Evolutionary conservation across 2,329 filamentous ascomycete genomes (phyloP).

Genomic region (Cytospora paraplurivora): DNA sequence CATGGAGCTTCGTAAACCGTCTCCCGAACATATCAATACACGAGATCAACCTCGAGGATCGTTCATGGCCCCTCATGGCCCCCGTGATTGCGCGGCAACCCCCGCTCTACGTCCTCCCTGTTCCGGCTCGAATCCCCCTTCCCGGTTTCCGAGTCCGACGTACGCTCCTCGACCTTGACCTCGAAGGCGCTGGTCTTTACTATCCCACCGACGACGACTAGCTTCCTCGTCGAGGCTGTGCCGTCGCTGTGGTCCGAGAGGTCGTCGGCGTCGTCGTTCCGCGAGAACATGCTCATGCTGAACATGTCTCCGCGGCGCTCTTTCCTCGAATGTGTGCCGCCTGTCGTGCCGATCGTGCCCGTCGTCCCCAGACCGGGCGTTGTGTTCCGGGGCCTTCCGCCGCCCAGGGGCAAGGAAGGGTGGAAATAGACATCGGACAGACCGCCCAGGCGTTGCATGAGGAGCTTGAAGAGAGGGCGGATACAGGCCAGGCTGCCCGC

Average conservation of each 20-base stretch:
- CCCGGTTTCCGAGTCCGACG: background rate
- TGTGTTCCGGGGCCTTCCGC: background rate
- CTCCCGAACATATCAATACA: slow-evolving; percentile 1
- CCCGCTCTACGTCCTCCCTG: slow-evolving; percentile 3
- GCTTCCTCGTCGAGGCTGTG: slow-evolving; percentile 13
- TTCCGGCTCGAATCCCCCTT: background rate
- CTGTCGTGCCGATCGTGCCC: slow-evolving; percentile 7
- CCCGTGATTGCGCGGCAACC: slow-evolving; percentile 1
- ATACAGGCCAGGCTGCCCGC: slow-evolving; percentile 52
- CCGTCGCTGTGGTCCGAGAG: slow-evolving; percentile 6
- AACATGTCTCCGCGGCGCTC: slow-evolving; percentile 12
- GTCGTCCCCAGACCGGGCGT: background rate
- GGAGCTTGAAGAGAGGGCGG: slow-evolving; percentile 44
- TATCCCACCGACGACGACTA: slow-evolving; percentile 10
- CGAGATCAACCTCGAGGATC: too few relatives aligned
- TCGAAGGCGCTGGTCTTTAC: slow-evolving; percentile 17
- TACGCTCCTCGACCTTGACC: slow-evolving; percentile 17
- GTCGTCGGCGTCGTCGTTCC: slow-evolving; percentile 6
- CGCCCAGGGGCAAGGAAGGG: slow-evolving; percentile 1
- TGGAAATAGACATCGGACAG: slow-evolving; percentile 13
- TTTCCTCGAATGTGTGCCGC: background rate
- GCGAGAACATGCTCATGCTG: slow-evolving; percentile 15
- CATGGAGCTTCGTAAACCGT: background rate
- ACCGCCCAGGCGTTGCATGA: slow-evolving; percentile 38
- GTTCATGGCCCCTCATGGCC: slow-evolving; percentile 1